Evolutionary conservation across 2,329 filamentous ascomycete species (phyloP).

Genomic region (Alternaria angustiovoidea): DNA sequence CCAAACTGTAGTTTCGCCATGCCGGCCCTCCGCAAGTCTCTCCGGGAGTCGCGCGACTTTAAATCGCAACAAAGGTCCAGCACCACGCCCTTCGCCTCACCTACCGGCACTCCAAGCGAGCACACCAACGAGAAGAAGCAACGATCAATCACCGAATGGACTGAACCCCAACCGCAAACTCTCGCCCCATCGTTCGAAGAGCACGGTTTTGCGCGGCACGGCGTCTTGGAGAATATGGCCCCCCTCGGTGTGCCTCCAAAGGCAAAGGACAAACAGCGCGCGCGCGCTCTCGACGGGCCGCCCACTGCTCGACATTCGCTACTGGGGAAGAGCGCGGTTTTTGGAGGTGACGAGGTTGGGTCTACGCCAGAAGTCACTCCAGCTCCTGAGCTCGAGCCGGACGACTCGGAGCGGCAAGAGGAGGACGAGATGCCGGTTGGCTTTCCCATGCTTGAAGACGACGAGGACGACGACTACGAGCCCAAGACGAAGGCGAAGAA

Average conservation of each 20-base stretch:
- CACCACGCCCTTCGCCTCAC: conserved; percentile 48
- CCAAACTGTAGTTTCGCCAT: conserved; percentile 46
- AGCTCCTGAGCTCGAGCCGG: conserved; percentile 49
- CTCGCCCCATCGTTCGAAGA: conserved; percentile 78
- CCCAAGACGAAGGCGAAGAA: conserved; percentile 48
- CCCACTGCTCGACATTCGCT: conserved; percentile 48
- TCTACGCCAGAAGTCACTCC: conserved; percentile 58
- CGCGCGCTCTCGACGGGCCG: conserved; percentile 55
- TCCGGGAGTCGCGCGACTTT: conserved; percentile 32
- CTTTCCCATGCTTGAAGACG: conserved; percentile 49
- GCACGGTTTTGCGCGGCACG: conserved; percentile 73
- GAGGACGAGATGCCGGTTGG: conserved; percentile 46
- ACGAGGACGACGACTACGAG: conserved; percentile 58
- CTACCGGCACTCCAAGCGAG: conserved; percentile 40
- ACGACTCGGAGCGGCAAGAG: conserved; percentile 51
- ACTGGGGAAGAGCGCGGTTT: conserved; percentile 51
- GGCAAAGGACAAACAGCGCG: conserved; percentile 65
- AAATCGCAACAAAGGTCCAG: conserved; percentile 39
- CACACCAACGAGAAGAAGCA: conserved; percentile 47
- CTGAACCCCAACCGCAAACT: conserved; percentile 64
- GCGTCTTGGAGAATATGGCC: conserved; percentile 84
- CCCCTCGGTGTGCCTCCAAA: conserved; percentile 77
- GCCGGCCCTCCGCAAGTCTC: conserved; percentile 50
- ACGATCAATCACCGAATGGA: conserved; percentile 58
- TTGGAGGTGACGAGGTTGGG: conserved; percentile 51